phyloP scores from a whole-genome alignment of 805 yeast species.

The Candida oleophila region DNA sequence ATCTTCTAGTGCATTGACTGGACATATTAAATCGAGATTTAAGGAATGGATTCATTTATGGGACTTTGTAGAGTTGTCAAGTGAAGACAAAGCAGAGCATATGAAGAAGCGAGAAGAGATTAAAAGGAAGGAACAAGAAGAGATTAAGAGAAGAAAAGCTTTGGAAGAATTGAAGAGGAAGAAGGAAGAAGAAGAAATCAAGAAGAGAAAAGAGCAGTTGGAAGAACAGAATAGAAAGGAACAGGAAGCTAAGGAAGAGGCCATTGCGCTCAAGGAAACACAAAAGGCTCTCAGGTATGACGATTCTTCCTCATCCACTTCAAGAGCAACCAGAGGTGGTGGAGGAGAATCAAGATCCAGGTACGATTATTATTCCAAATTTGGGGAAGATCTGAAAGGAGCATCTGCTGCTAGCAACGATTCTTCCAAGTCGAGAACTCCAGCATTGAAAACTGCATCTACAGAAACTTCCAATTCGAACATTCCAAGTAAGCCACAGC shows the following conservation, averaged over 20 bases:
- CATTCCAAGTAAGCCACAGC: not conserved
- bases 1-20: conserved; percentile 70
- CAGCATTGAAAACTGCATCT: not conserved
- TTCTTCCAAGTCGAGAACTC: not conserved
- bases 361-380: conserved; percentile 31
- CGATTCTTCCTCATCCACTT: conserved; percentile 12
- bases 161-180: conserved; percentile 4
- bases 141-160: conserved; percentile 1
- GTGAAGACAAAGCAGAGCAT: conserved; percentile 36
- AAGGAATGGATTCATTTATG: conserved; percentile 50
- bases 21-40: conserved; percentile 58
- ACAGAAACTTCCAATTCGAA: not conserved
- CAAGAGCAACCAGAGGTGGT: conserved; percentile 12
- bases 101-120: conserved; percentile 21
- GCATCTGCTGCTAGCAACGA: not conserved
- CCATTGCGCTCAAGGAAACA: conserved; percentile 5
- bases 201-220: conserved; percentile 3
- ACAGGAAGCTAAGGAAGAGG: conserved; percentile 9
- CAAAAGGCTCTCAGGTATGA: conserved; percentile 17
- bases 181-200: conserved; percentile 12
- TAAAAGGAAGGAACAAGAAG: conserved; percentile 14
- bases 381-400: conserved; percentile 10
- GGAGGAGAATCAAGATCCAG: conserved; percentile 15
- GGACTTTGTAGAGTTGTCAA: conserved; percentile 55
- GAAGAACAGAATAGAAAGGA: conserved; percentile 6